phyloP scores from a whole-genome alignment of 1,139 yeast species.

The Scheffersomyces cryptocercus region DNA sequence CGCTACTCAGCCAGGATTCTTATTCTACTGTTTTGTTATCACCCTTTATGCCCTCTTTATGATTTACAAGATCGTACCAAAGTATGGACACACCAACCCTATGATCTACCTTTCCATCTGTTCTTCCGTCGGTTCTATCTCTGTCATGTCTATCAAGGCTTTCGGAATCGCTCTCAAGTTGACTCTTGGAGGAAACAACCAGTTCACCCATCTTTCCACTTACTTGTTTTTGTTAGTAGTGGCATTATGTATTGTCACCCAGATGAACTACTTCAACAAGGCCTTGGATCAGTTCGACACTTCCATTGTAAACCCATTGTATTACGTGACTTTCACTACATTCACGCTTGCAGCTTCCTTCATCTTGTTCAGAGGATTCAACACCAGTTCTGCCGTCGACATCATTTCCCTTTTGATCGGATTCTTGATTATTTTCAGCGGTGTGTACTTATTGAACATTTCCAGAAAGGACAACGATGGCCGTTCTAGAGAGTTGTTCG shows the following conservation, averaged over 20 bases:
- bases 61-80: slow-evolving; percentile 83
- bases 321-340: slow-evolving; percentile 90
- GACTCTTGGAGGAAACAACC: slow-evolving; percentile 86
- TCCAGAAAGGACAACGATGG: slow-evolving; percentile 68
- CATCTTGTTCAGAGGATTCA: slow-evolving; percentile 83
- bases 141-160: slow-evolving; percentile 91
- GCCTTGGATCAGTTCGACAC: slow-evolving; percentile 93
- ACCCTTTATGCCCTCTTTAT: slow-evolving; percentile 68
- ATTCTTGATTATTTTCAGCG: slow-evolving; percentile 82
- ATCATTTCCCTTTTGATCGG: slow-evolving; percentile 86
- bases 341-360: slow-evolving; percentile 86
- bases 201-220: slow-evolving; percentile 81
- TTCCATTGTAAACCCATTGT: slow-evolving; percentile 86
- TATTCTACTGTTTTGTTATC: slow-evolving; percentile 65
- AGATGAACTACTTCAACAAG: slow-evolving; percentile 92
- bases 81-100: slow-evolving; percentile 79
- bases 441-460: slow-evolving; percentile 80
- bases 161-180: slow-evolving; percentile 90
- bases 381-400: slow-evolving; percentile 78
- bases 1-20: slow-evolving; percentile 79
- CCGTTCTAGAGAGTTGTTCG: slow-evolving; percentile 55
- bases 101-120: slow-evolving; percentile 90
- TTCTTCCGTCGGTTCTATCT: slow-evolving; percentile 86
- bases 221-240: slow-evolving; percentile 80
- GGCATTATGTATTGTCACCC: slow-evolving; percentile 79